Percentiles rank a stretch among this genome's conserved stretches.
Conservation (phyloP, 1,284 basidiomycete species). For the Butyriboletus appendiculatus region DNA sequence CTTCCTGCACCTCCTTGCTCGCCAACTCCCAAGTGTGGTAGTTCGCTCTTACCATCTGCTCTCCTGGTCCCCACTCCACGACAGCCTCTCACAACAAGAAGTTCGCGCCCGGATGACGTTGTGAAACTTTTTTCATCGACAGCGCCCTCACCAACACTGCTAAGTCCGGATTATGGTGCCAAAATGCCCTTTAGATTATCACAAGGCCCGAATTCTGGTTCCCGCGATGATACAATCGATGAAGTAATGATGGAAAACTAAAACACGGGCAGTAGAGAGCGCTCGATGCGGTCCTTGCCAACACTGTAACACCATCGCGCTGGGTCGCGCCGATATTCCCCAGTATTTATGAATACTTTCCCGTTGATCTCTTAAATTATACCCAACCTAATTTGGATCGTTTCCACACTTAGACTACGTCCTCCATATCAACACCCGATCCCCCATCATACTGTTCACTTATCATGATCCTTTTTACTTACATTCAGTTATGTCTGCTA, state of each 20-base stretch:
- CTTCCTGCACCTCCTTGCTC: conserved; percentile 36
- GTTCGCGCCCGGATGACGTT: conserved; percentile 12
- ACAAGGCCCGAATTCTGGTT: conserved; percentile 1
- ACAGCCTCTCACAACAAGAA: conserved; percentile 25
- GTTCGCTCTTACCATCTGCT: conserved; percentile 21
- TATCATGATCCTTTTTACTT: not conserved
- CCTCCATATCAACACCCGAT: not conserved
- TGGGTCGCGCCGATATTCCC: conserved; percentile 7
- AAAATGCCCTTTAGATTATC: conserved; percentile 15
- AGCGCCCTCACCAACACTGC: conserved; percentile 6
- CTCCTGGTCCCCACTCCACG: conserved; percentile 18
- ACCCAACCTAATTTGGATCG: conserved; percentile 16
- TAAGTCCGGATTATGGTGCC: conserved; percentile 10
- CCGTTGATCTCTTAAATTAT: conserved; percentile 15
- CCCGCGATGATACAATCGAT: conserved; percentile 9
- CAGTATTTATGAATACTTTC: conserved; percentile 1
- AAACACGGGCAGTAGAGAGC: not conserved
- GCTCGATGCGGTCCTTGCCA: conserved; percentile 14
- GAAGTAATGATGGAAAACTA: conserved; percentile 31
- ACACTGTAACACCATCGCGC: conserved; percentile 13
- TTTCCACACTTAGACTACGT: not conserved
- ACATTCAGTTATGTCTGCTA: not conserved
- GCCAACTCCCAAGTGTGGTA: conserved; percentile 14
- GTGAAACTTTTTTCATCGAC: conserved; percentile 2
- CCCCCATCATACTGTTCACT: not conserved